A percentile compares a stretch with the other conserved stretches of the same genome.
phyloP scores from a whole-genome alignment of 768 basidiomycete genomes.

The Naganishia randhawae region DNA sequence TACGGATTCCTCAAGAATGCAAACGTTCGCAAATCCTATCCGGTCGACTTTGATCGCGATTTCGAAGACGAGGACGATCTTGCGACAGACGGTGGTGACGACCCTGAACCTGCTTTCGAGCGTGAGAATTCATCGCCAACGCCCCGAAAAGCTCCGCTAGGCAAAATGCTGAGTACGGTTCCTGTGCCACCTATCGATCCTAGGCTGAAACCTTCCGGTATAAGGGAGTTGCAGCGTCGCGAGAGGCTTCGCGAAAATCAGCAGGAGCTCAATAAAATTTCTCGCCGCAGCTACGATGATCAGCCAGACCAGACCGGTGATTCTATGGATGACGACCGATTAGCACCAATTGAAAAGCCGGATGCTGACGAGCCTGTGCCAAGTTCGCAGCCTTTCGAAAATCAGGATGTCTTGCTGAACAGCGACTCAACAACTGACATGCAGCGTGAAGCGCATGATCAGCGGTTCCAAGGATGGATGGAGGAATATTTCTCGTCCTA shows the following conservation, averaged over 20 bases:
- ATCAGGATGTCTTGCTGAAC: not conserved
- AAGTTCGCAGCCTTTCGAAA: constrained; percentile 14
- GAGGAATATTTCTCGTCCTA: not conserved
- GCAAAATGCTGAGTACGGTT: not conserved
- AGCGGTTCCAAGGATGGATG: not conserved
- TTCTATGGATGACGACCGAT: not conserved
- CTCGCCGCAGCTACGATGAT: not conserved
- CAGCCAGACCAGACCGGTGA: not conserved
- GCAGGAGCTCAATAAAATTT: not conserved
- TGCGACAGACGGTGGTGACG: not conserved
- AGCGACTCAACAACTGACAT: constrained; percentile 8
- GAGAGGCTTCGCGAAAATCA: not conserved
- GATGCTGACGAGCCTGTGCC: not conserved
- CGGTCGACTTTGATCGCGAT: not conserved
- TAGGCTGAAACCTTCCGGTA: constrained; percentile 1
- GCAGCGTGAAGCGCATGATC: not conserved
- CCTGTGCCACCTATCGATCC: constrained; percentile 18
- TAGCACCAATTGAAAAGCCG: not conserved
- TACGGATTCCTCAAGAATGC: constrained; percentile 12
- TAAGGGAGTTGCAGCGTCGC: constrained; percentile 6
- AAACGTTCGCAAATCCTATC: constrained; percentile 5
- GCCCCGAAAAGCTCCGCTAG: not conserved
- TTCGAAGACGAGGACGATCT: constrained; percentile 14
- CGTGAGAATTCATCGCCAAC: not conserved
- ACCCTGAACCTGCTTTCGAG: not conserved